A percentile compares a stretch with the other conserved stretches of the same genome.
These are phyloP conservation scores for Yamadazyma trypodendri DNA, from an alignment of 1,139 yeast species.

Conservation along the genomic window DNA sequence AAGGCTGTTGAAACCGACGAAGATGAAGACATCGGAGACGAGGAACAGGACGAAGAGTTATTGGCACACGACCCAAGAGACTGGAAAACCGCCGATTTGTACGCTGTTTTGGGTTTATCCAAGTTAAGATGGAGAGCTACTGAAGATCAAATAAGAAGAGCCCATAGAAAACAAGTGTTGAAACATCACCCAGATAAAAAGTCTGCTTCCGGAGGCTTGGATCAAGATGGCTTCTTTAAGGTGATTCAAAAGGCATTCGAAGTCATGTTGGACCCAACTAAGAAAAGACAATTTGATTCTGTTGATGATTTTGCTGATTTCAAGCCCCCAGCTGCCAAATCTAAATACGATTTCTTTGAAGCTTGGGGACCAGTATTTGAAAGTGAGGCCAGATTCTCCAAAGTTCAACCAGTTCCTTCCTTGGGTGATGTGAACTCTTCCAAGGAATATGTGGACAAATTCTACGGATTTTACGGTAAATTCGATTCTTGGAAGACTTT, in stretches of 20 bases:
- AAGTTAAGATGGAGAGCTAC: constrained; percentile 90
- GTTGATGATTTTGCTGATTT: constrained; percentile 90
- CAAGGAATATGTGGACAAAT: constrained; percentile 82
- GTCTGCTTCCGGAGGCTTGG: constrained; percentile 80
- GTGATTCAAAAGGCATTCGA: constrained; percentile 97
- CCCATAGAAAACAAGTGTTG: constrained; percentile 94
- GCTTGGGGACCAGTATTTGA: constrained; percentile 93
- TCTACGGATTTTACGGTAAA: constrained; percentile 90
- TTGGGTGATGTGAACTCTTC: constrained; percentile 70
- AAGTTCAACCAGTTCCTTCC: constrained; percentile 80
- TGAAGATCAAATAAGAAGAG: constrained; percentile 91
- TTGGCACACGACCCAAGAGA: constrained; percentile 93
- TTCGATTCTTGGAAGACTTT: constrained; percentile 98
- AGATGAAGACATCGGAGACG: constrained; percentile 73
- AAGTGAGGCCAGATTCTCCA: constrained; percentile 89
- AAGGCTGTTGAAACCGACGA: constrained; percentile 64
- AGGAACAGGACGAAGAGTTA: constrained; percentile 79
- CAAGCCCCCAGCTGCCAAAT: constrained; percentile 66
- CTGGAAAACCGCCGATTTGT: constrained; percentile 96
- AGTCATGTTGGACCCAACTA: constrained; percentile 77
- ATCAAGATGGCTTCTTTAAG: constrained; percentile 97
- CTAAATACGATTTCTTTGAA: constrained; percentile 76
- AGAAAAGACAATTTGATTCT: constrained; percentile 93
- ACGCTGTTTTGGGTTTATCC: constrained; percentile 92
- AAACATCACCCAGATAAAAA: constrained; percentile 98